Evolutionary conservation across 352 stramenopile species (phyloP).

Genomic region (Globisporangium nunn): DNA sequence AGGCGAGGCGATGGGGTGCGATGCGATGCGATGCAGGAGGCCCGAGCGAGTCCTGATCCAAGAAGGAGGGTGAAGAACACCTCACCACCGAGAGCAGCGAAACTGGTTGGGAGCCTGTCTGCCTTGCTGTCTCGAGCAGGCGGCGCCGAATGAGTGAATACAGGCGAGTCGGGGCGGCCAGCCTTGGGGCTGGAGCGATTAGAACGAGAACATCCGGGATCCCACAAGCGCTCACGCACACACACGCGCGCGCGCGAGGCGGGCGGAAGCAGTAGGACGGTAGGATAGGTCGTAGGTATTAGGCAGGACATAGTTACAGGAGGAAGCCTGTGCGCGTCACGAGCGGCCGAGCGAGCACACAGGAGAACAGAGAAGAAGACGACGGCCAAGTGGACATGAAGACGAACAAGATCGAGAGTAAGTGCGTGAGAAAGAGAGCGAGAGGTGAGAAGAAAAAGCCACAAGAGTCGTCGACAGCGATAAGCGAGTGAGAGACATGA

Average conservation of each 20-base stretch:
- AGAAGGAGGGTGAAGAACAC: background rate
- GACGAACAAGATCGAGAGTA: background rate
- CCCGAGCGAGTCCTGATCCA: background rate
- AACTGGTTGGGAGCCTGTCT: background rate
- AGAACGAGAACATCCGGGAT: background rate
- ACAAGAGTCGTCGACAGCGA: background rate
- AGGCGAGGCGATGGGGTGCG: too few species aligned
- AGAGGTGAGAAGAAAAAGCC: conserved; percentile 2
- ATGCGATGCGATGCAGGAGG: background rate
- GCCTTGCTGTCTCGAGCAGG: background rate
- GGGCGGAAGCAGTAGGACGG: background rate
- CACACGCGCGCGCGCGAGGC: background rate
- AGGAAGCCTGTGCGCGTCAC: background rate
- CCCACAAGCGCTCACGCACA: too few species aligned
- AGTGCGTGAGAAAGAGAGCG: background rate
- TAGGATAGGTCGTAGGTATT: conserved; percentile 2
- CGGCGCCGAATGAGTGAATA: background rate
- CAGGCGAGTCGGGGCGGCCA: background rate
- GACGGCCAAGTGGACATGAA: conserved; percentile 1
- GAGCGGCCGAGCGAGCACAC: conserved; percentile 2
- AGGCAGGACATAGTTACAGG: background rate
- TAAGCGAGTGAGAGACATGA: background rate
- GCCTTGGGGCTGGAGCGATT: background rate
- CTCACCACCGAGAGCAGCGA: background rate
- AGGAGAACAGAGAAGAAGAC: conserved; percentile 1